Base-by-base conservation (phyloP, 108 stramenopile species). In the Hondaea fermentalgiana region DNA sequence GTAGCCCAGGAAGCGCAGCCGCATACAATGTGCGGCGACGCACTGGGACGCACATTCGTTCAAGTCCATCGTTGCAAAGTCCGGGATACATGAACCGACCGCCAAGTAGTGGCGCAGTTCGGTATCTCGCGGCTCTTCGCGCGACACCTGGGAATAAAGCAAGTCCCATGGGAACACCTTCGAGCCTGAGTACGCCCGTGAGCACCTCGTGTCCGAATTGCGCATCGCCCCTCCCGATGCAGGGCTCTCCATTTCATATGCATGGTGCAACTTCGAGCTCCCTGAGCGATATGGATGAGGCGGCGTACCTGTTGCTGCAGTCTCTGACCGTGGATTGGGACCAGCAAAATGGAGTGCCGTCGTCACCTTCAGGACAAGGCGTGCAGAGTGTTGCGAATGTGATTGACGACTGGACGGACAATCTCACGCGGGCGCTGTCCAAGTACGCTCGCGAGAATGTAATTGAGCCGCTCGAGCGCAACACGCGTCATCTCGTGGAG, bases 391-490 rank as follows among this genome's bases (percentile, higher is more conserved):
- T 83, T 3, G 49, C 51, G 12, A 53, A 83, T 23, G 45, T 83
- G 19, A 83, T 83, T 23, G 76, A 83, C 76, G 76, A 83, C 49
- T 83, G 76, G 76, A 83, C 76, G 10, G 76, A 83, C 51, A 83
- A 83, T 45, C n/a, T 83, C 19, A 83, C 5, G 44, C 45, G 76
- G 17, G 76, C 76, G 51, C 51, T 83, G 49, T 83, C 49, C 49
- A 83, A 83, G 28, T 53, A 83, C 76, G 76, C 51, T 6, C 45
- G 76, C 23, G 76, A 83, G 12, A 47, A 83, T 16, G 49, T 83
- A 8, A 53, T 83, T 23, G 49, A 53, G 45, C 49, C 76, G 45
- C 76, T 83, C 49, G 76, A 83, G 28, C 19, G 51, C 6, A 83
- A 83, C 4, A 35, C 45, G n/a, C 45, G 51, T 17, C n/a, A 53